A percentile compares a stretch with the other conserved stretches of the same genome.
Evolutionary conservation across 2,329 filamentous ascomycete species (phyloP).

Genomic region (Blastomyces emzantsi): DNA sequence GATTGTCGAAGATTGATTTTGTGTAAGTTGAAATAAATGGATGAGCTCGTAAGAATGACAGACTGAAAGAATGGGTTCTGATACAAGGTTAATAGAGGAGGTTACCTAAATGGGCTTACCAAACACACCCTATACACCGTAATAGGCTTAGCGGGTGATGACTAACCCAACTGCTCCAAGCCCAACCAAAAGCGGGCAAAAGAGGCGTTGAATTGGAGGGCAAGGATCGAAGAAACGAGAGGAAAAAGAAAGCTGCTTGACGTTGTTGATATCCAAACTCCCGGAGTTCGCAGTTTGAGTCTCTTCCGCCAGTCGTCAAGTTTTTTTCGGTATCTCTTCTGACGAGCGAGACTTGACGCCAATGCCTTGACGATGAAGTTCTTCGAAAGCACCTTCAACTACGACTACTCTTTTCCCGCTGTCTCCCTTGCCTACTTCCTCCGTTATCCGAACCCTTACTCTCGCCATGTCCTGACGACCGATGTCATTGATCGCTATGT

Average conservation of each 20-base stretch:
- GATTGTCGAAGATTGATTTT: too few relatives aligned
- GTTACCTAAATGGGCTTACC: too few relatives aligned
- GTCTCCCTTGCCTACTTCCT: constrained; percentile 61
- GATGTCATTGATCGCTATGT: constrained; percentile 57
- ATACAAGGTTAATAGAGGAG: too few relatives aligned
- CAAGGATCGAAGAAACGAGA: neutral
- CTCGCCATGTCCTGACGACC: constrained; percentile 55
- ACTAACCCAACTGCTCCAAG: neutral
- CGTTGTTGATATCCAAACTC: neutral
- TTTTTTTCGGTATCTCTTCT: neutral
- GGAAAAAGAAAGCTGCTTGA: neutral
- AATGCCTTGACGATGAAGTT: constrained; percentile 39
- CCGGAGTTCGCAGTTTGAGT: neutral
- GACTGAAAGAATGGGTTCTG: too few relatives aligned
- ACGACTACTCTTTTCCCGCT: constrained; percentile 57
- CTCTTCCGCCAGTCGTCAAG: neutral
- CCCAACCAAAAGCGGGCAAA: neutral
- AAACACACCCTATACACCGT: neutral
- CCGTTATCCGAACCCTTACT: constrained; percentile 59
- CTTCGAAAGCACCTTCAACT: constrained; percentile 49
- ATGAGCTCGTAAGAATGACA: too few relatives aligned
- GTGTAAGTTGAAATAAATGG: too few relatives aligned
- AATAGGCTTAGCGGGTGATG: neutral
- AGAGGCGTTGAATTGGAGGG: neutral
- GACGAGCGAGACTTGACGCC: neutral